These are phyloP conservation scores for Venturiaceae sp. DNA, from an alignment of 2,329 filamentous ascomycete species.

Conservation along the genomic window DNA sequence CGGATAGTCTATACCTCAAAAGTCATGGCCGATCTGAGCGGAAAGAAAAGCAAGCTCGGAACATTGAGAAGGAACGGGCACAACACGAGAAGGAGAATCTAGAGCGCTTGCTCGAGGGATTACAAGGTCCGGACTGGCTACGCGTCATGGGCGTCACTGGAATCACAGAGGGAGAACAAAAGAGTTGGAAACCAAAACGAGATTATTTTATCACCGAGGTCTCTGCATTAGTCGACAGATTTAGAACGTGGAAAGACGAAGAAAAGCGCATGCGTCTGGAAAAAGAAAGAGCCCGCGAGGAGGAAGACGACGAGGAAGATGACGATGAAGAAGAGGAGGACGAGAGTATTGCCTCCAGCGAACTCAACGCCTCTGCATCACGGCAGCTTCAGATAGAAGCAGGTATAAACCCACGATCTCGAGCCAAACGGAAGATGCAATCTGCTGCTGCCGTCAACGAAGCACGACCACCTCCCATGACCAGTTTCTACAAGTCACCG, in stretches of 20 bases:
- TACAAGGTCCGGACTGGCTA: conserved; percentile 89
- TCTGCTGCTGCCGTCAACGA: background rate
- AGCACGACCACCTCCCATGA: conserved; percentile 47
- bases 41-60: conserved; percentile 58
- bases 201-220: conserved; percentile 79
- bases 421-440: conserved; percentile 14
- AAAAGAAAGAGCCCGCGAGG: conserved; percentile 29
- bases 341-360: conserved; percentile 36
- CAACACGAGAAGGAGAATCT: conserved; percentile 58
- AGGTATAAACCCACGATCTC: conserved; percentile 36
- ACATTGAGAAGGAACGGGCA: conserved; percentile 56
- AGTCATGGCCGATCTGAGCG: conserved; percentile 52
- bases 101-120: conserved; percentile 64
- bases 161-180: conserved; percentile 76
- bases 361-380: conserved; percentile 61
- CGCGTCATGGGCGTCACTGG: conserved; percentile 82
- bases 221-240: conserved; percentile 74
- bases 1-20: conserved; percentile 45
- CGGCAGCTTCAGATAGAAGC: conserved; percentile 70
- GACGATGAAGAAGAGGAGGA: conserved; percentile 33
- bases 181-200: conserved; percentile 76
- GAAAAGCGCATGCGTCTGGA: conserved; percentile 64
- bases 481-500: conserved; percentile 76
- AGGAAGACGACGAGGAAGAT: conserved; percentile 27
- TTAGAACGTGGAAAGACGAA: conserved; percentile 76